These are phyloP conservation scores for Candida ponderosae DNA, from an alignment of 805 yeast genomes.

Conservation along the genomic window DNA sequence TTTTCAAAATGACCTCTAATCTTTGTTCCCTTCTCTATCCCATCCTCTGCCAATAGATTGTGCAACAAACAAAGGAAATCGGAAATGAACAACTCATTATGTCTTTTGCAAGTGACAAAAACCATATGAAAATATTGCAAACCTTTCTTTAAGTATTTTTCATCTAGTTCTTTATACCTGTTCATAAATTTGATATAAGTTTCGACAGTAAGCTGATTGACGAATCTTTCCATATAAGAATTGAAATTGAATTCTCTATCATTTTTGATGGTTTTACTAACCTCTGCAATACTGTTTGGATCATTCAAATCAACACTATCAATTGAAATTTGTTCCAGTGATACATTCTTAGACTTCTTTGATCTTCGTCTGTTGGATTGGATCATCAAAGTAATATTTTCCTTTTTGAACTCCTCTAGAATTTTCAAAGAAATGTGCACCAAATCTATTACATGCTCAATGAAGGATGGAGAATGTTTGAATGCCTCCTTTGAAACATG, in stretches of 20 bases:
- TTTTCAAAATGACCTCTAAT: slow-evolving; percentile 55
- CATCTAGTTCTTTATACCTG: slow-evolving; percentile 53
- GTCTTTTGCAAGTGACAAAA: slow-evolving; percentile 54
- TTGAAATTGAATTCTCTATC: slow-evolving; percentile 38
- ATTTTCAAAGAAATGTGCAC: slow-evolving; percentile 59
- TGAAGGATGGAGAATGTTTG: slow-evolving; percentile 54
- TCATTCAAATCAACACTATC: slow-evolving; percentile 26
- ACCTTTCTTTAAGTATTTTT: slow-evolving; percentile 52
- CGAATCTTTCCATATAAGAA: slow-evolving; percentile 34
- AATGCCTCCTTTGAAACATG: slow-evolving; percentile 56
- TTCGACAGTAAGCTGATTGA: slow-evolving; percentile 53
- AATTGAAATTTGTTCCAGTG: slow-evolving; percentile 23
- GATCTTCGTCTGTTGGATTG: slow-evolving; percentile 29
- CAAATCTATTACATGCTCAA: slow-evolving; percentile 53
- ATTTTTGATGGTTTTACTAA: slow-evolving; percentile 15
- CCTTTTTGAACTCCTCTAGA: slow-evolving; percentile 57
- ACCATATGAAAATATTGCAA: slow-evolving; percentile 66
- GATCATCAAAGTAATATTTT: slow-evolving; percentile 43
- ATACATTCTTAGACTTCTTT: slow-evolving; percentile 12
- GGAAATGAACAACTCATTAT: slow-evolving; percentile 52
- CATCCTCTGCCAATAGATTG: slow-evolving; percentile 42
- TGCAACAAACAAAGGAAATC: slow-evolving; percentile 63
- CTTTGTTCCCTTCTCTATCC: slow-evolving; percentile 35
- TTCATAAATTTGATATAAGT: slow-evolving; percentile 57
- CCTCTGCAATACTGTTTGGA: slow-evolving; percentile 22